Percentiles rank a stretch among this genome's conserved stretches.
phyloP scores from a whole-genome alignment of 2,329 filamentous ascomycete species.

The Zelopaecilomyces penicillatus region DNA sequence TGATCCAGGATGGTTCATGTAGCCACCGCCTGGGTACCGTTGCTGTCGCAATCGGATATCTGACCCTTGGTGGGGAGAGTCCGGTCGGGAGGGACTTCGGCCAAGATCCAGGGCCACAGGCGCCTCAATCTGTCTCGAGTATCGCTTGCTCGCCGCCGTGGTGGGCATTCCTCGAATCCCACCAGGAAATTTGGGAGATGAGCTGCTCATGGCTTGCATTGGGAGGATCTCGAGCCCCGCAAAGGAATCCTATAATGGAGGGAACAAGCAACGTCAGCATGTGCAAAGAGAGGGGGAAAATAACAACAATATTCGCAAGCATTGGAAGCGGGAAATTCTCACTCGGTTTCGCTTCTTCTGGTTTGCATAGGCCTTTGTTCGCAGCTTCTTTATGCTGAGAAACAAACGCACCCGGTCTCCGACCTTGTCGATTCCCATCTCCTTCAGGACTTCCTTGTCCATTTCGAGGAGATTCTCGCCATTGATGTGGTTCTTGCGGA shows the following conservation, averaged over 20 bases:
- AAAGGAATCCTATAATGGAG: conserved; percentile 61
- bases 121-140: conserved; percentile 51
- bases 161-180: conserved; percentile 44
- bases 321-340: conserved; percentile 23
- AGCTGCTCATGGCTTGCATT: conserved; percentile 27
- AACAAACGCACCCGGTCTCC: conserved; percentile 91
- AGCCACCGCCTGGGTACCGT: conserved; percentile 48
- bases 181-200: conserved; percentile 44
- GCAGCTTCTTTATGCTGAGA: conserved; percentile 73
- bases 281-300: no score
- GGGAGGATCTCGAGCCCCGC: conserved; percentile 63
- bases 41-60: conserved; percentile 27
- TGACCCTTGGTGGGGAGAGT: conserved; percentile 15
- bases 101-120: conserved; percentile 2
- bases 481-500: conserved; percentile 90
- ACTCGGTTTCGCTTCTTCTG: conserved; percentile 82
- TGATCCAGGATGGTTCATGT: conserved; percentile 33
- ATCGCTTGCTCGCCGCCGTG: conserved; percentile 46
- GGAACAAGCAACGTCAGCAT: background rate
- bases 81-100: conserved; percentile 36
- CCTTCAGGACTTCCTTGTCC: conserved; percentile 91
- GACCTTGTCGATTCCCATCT: conserved; percentile 97
- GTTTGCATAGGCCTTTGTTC: conserved; percentile 67
- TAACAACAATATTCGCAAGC: background rate
- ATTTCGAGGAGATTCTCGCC: conserved; percentile 94